These are phyloP conservation scores for Pseudocercospora crystallina DNA, from an alignment of 2,329 filamentous ascomycete species.

Conservation along the genomic window DNA sequence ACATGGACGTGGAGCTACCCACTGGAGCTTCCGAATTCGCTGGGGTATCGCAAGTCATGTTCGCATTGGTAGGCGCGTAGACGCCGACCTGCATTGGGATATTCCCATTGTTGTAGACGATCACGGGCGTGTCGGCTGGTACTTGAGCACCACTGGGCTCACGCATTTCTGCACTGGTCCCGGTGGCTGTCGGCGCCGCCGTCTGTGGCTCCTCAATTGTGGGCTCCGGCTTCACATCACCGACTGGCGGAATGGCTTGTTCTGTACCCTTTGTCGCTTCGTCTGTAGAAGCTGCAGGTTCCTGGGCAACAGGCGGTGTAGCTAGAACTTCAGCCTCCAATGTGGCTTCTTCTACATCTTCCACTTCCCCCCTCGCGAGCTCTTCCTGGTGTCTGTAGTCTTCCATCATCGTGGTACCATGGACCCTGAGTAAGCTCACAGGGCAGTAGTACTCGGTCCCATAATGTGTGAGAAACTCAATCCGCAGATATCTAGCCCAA, in stretches of 20 bases:
- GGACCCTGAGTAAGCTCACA: constrained; percentile 82
- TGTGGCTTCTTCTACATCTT: constrained; percentile 52
- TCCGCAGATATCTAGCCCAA: constrained; percentile 87
- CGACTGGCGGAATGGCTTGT: constrained; percentile 11
- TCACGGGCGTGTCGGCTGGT: neutral
- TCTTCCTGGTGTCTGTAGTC: constrained; percentile 89
- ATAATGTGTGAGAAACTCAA: constrained; percentile 91
- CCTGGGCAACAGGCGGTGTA: constrained; percentile 14
- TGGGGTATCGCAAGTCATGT: constrained; percentile 18
- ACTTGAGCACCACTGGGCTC: neutral
- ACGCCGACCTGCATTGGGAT: constrained; percentile 11
- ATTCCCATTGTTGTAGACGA: constrained; percentile 10
- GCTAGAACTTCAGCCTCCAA: constrained; percentile 20
- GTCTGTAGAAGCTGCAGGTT: constrained; percentile 14
- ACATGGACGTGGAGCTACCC: neutral
- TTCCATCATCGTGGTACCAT: constrained; percentile 91
- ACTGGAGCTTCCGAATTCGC: neutral
- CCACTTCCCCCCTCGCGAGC: constrained; percentile 51
- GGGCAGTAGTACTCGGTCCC: constrained; percentile 97
- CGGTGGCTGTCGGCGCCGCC: neutral
- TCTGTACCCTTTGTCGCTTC: constrained; percentile 12
- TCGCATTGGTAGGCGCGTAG: constrained; percentile 17
- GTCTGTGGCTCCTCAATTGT: neutral
- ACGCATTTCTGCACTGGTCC: neutral
- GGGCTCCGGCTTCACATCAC: neutral